These are phyloP conservation scores for Podospora sp. DNA, from an alignment of 495 filamentous ascomycete genomes.

Conservation along the genomic window DNA sequence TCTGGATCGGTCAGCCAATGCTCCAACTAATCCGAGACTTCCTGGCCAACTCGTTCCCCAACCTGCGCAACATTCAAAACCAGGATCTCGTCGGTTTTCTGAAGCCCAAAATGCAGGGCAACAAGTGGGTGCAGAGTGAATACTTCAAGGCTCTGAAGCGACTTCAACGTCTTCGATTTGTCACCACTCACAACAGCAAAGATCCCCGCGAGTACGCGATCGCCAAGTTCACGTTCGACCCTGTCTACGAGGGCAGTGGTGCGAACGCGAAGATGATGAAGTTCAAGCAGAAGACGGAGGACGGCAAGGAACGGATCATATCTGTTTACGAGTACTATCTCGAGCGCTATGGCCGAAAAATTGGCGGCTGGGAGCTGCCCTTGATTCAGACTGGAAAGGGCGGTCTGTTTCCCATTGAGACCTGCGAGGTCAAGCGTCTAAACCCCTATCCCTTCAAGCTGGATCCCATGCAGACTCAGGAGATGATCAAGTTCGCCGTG, in stretches of 20 bases:
- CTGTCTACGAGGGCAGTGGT: constrained; percentile 39
- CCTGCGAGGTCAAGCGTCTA: constrained; percentile 56
- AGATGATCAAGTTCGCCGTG: constrained; percentile 88
- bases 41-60: constrained; percentile 20
- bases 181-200: constrained; percentile 56
- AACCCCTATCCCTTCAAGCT: constrained; percentile 84
- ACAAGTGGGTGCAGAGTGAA: constrained; percentile 33
- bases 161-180: constrained; percentile 67
- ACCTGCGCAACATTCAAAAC: constrained; percentile 20
- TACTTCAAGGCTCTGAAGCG: constrained; percentile 56
- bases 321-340: constrained; percentile 69
- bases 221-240: constrained; percentile 54
- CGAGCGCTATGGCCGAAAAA: constrained; percentile 60
- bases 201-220: constrained; percentile 61
- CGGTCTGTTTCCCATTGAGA: constrained; percentile 76
- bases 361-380: constrained; percentile 59
- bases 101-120: constrained; percentile 20
- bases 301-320: constrained; percentile 48
- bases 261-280: constrained; percentile 55
- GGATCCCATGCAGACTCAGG: constrained; percentile 64
- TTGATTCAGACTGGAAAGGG: constrained; percentile 70
- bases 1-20: constrained; percentile 59
- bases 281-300: constrained; percentile 60
- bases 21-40: constrained; percentile 31
- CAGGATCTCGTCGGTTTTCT: not conserved